Base-by-base conservation (phyloP, 306 rosid species). In the Pterocarpus santalinus region DNA sequence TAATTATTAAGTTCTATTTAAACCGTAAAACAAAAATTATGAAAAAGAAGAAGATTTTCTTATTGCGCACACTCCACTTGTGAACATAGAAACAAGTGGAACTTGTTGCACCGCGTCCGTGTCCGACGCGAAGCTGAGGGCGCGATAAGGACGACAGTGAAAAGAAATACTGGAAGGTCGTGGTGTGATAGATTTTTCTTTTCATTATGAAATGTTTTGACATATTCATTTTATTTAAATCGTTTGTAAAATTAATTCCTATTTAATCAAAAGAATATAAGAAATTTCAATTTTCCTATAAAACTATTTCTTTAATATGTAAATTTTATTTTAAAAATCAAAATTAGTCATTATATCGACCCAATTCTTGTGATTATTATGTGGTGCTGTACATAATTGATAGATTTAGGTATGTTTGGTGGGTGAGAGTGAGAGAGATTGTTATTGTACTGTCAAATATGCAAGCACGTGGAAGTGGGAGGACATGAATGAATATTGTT, bases 91-190 rank as follows among this genome's bases (percentile, higher is more conserved):
- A 55, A 36, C 55, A 73, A 58, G 7, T 28, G 28, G 46, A 1
- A 56, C 28, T 75, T 7, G 62, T 33, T 34, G 51, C 28, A 51
- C 35, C 52, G 72, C 35, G 55, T 65, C 73, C 65, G 65, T 51
- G 65, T 76, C 64, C 16, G 30, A 61, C 71, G 80, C 71, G 81
- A 52, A 64, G 74, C 41, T n/a, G 10, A 32, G 28, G 4, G 8
- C 16, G 14, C 47, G 30, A 22, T 8, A 11, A 67, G 4, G 49
- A 46, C 0, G 16, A 10, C 39, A 62, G 12, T 5, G 16, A 33
- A 62, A 47, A 22, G 53, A 35, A 64, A 35, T 35, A 14, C 4
- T 36, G 69, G 35, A 35, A 34, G 12, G 46, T 64, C 28, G 1
- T 22, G 30, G 47, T 11, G 17, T 4, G 11, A 2, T 47, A 0